A percentile compares a stretch with the other conserved stretches of the same genome.
Conservation (phyloP, 2,329 filamentous ascomycete species). For the Aspergillus aculeatinus region DNA sequence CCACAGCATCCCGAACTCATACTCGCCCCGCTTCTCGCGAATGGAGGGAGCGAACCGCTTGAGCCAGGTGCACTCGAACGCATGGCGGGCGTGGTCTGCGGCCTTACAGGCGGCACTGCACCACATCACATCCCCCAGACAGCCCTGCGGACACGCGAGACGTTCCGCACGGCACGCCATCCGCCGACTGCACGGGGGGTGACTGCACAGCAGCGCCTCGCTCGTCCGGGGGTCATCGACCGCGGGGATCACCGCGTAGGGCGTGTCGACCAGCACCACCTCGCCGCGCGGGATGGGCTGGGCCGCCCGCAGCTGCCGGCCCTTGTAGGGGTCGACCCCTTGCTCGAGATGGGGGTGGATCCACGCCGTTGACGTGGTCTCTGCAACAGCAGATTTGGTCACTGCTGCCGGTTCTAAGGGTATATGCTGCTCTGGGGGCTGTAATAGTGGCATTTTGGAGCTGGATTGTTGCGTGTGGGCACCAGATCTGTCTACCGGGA, state of each 20-base stretch:
- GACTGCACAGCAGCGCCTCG: constrained; percentile 31
- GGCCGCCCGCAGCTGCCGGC: constrained; percentile 32
- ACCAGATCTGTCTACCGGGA: neutral
- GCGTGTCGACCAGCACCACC: constrained; percentile 28
- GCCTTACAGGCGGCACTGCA: constrained; percentile 25
- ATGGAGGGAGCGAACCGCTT: constrained; percentile 25
- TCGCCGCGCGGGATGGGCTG: constrained; percentile 25
- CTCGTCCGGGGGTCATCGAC: constrained; percentile 27
- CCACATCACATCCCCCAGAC: constrained; percentile 30
- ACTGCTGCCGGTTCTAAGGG: constrained; percentile 2
- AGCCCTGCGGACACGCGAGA: constrained; percentile 23
- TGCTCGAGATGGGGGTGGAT: constrained; percentile 31
- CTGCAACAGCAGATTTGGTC: constrained; percentile 1
- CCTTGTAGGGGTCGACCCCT: constrained; percentile 29
- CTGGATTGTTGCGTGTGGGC: neutral
- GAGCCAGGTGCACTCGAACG: constrained; percentile 33
- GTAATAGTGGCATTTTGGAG: neutral
- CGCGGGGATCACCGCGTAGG: constrained; percentile 34
- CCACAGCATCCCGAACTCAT: constrained; percentile 37
- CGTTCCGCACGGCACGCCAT: constrained; percentile 8
- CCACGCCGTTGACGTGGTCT: constrained; percentile 13
- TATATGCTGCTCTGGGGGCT: neutral
- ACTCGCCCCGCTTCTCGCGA: constrained; percentile 31
- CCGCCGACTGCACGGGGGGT: constrained; percentile 27
- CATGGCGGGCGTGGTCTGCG: constrained; percentile 26